phyloP scores from a whole-genome alignment of 805 yeast genomes.

The Wickerhamiella domercqiae region DNA sequence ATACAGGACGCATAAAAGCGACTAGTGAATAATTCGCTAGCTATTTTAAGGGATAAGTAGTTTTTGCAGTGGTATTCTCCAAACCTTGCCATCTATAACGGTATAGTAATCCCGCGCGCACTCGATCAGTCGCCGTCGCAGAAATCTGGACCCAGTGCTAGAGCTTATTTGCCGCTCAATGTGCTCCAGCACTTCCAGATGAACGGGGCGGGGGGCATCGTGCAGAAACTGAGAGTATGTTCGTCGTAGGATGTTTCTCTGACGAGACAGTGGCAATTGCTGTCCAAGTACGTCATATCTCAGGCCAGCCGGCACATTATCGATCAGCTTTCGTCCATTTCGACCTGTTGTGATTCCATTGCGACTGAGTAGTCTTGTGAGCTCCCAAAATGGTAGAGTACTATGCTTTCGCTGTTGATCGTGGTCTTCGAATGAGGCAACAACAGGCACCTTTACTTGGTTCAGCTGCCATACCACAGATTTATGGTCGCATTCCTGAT shows the following conservation, averaged over 20 bases:
- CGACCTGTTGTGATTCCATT: conserved; percentile 9
- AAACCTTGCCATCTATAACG: too few species aligned
- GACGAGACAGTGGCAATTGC: conserved; percentile 4
- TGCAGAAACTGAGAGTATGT: conserved; percentile 3
- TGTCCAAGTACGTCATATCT: conserved; percentile 6
- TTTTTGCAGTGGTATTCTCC: too few species aligned
- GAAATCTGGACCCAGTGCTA: background rate
- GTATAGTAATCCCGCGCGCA: conserved; percentile 4
- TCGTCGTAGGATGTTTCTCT: conserved; percentile 4
- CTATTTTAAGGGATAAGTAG: too few species aligned
- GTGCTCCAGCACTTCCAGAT: conserved; percentile 4
- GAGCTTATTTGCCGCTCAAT: background rate
- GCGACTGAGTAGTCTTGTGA: conserved; percentile 6
- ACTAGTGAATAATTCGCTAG: too few species aligned
- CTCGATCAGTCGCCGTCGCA: conserved; percentile 5
- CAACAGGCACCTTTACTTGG: conserved; percentile 13
- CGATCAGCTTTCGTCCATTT: conserved; percentile 14
- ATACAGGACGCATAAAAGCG: too few species aligned
- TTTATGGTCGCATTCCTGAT: background rate
- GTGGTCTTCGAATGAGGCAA: conserved; percentile 10
- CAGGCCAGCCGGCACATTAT: conserved; percentile 2
- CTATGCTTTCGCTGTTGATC: background rate
- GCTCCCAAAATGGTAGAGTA: conserved; percentile 8
- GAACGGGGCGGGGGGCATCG: conserved; percentile 6
- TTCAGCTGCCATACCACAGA: conserved; percentile 10